A percentile compares a stretch with the other conserved stretches of the same genome.
Conservation (phyloP, 352 stramenopile species). For the Phytophthora litchii region DNA sequence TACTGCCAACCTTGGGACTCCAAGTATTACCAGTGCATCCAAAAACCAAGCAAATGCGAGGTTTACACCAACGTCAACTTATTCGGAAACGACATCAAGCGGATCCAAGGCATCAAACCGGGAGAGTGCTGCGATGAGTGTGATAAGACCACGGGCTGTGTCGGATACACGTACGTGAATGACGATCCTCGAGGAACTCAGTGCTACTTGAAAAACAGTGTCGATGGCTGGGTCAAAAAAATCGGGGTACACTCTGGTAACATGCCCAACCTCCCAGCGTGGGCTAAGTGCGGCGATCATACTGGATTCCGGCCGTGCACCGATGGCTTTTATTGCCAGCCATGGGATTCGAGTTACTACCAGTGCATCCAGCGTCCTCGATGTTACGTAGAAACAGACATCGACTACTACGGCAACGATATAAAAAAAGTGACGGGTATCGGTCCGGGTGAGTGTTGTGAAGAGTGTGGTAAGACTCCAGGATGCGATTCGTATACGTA, state of each 20-base stretch:
- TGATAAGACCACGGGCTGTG: conserved; percentile 38
- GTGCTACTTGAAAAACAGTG: conserved; percentile 50
- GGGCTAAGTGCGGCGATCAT: conserved; percentile 23
- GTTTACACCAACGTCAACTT: conserved; percentile 40
- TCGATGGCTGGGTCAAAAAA: conserved; percentile 29
- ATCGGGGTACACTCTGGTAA: conserved; percentile 22
- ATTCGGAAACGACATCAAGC: conserved; percentile 51
- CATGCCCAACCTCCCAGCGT: conserved; percentile 23
- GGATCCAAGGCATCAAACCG: conserved; percentile 30
- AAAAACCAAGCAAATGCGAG: conserved; percentile 31
- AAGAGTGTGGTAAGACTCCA: conserved; percentile 42
- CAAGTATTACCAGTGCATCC: conserved; percentile 44
- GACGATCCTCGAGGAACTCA: conserved; percentile 39
- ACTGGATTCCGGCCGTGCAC: conserved; percentile 17
- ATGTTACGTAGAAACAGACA: conserved; percentile 42
- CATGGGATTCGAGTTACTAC: conserved; percentile 38
- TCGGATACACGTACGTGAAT: conserved; percentile 60
- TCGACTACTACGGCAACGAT: conserved; percentile 44
- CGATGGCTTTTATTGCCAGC: conserved; percentile 34
- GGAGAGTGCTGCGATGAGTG: conserved; percentile 36
- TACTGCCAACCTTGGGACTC: conserved; percentile 53
- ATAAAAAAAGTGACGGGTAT: conserved; percentile 31
- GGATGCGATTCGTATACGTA: conserved; percentile 50
- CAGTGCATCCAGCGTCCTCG: conserved; percentile 34
- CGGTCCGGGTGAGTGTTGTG: conserved; percentile 45